Percentiles rank a stretch among this genome's conserved stretches.
These are phyloP conservation scores for Macadamia tetraphylla DNA, from an alignment of 164 flowering plant genomes.

Conservation along the genomic window DNA sequence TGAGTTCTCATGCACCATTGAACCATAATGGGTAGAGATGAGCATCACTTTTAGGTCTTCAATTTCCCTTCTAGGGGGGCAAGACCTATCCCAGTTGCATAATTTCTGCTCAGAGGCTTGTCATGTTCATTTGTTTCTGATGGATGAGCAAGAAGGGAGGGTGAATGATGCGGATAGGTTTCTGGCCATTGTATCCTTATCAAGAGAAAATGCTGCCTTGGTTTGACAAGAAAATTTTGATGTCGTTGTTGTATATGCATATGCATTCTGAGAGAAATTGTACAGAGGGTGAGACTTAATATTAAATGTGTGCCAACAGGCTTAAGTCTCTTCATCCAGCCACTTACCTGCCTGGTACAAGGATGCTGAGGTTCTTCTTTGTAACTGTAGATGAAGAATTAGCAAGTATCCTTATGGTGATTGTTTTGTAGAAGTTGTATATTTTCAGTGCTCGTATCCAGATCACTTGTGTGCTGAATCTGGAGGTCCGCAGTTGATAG, in stretches of 20 bases:
- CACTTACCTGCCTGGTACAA: conserved; percentile 2
- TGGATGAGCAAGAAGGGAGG: conserved; percentile 5
- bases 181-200: conserved; percentile 12
- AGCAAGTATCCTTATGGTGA: conserved; percentile 27
- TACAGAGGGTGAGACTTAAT: conserved; percentile 45
- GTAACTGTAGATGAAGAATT: conserved; percentile 36
- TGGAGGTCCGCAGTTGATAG: too few species aligned
- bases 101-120: conserved; percentile 16
- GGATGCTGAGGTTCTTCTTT: conserved; percentile 21
- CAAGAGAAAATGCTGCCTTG: conserved; percentile 3
- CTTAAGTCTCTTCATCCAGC: conserved; percentile 10
- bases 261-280: conserved; percentile 50
- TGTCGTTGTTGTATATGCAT: conserved; percentile 49
- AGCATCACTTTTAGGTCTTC: conserved; percentile 4
- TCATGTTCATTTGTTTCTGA: conserved; percentile 6
- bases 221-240: conserved; percentile 33
- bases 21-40: conserved; percentile 39
- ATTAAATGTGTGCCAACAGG: conserved; percentile 24
- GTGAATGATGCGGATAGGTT: conserved; percentile 7
- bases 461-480: too few species aligned
- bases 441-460: conserved; percentile 4
- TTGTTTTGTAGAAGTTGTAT: conserved; percentile 41
- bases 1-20: conserved; percentile 27
- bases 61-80: conserved; percentile 6
- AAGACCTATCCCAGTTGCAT: conserved; percentile 7